These are phyloP conservation scores for Cryphonectria carpinicola DNA, from an alignment of 2,329 filamentous ascomycete species.

Conservation along the genomic window DNA sequence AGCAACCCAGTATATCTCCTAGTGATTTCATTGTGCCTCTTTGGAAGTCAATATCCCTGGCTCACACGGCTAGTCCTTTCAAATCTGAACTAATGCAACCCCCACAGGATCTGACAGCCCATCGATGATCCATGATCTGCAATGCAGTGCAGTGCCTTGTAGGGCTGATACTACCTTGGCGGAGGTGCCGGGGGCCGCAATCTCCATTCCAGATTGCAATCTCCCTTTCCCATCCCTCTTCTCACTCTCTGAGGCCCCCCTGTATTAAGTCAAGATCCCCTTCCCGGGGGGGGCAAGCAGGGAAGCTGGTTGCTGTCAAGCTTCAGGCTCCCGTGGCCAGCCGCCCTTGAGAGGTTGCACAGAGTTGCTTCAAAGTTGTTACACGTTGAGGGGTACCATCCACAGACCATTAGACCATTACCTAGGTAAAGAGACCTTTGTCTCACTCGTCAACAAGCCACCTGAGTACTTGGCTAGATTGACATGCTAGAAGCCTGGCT, in stretches of 20 bases:
- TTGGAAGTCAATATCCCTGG: slow-evolving; percentile 5
- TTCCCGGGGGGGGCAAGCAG: not conserved
- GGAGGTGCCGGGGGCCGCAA: not conserved
- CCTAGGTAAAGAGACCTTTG: not conserved
- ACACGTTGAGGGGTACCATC: not conserved
- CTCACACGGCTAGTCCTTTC: not conserved
- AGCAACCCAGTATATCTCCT: not conserved
- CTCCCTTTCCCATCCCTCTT: not conserved
- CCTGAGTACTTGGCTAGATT: not conserved
- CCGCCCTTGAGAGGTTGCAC: not conserved
- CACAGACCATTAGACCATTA: not conserved
- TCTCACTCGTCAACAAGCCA: not conserved
- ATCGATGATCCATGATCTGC: slow-evolving; percentile 9
- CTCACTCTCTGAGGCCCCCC: not conserved
- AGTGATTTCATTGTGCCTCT: not conserved
- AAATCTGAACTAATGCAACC: slow-evolving; percentile 25
- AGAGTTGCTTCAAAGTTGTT: not conserved
- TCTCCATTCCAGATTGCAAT: not conserved
- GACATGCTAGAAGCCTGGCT: not conserved
- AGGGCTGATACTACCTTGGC: slow-evolving; percentile 20
- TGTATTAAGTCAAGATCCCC: not conserved
- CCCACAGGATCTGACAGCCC: slow-evolving; percentile 21
- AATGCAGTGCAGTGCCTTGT: slow-evolving; percentile 10
- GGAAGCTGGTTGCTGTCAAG: not conserved
- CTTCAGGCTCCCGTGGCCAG: not conserved